These are phyloP conservation scores for Pulveroboletus sp. DNA, from an alignment of 768 basidiomycete species.

Conservation along the genomic window DNA sequence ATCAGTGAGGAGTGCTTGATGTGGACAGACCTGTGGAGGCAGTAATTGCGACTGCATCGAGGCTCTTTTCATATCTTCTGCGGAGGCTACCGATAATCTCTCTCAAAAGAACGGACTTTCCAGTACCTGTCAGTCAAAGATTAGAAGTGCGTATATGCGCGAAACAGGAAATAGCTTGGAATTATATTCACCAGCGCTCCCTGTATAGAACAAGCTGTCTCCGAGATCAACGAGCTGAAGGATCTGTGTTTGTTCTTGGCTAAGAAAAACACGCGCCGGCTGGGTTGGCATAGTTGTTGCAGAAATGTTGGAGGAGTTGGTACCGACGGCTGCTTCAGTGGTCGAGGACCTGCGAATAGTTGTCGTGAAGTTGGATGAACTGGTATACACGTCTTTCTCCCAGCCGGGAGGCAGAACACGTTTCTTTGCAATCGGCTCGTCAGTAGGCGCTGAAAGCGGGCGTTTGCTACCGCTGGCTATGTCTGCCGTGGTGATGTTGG, in stretches of 20 bases:
- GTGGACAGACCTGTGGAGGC: conserved; percentile 77
- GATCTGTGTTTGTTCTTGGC: conserved; percentile 84
- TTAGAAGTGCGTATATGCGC: conserved; percentile 13
- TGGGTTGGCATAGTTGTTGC: conserved; percentile 16
- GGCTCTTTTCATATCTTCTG: conserved; percentile 46
- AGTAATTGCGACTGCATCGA: conserved; percentile 86
- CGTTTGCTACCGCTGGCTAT: conserved; percentile 34
- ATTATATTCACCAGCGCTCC: conserved; percentile 81
- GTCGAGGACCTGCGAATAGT: conserved; percentile 12
- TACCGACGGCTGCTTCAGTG: conserved; percentile 6
- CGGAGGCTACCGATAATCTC: conserved; percentile 82
- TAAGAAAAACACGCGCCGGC: conserved; percentile 56
- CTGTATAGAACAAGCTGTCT: conserved; percentile 90
- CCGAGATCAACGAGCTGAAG: conserved; percentile 72
- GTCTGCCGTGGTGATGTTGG: conserved; percentile 14
- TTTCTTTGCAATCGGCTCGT: conserved; percentile 44
- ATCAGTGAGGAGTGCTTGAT: not conserved
- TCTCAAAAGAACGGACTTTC: conserved; percentile 91
- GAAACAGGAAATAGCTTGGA: conserved; percentile 2
- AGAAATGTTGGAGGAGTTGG: conserved; percentile 5
- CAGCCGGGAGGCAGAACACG: conserved; percentile 55
- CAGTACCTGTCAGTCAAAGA: conserved; percentile 65
- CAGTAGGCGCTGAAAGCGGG: conserved; percentile 18
- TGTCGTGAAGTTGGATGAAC: conserved; percentile 33
- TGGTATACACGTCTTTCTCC: conserved; percentile 36